phyloP scores from a whole-genome alignment of 2,329 filamentous ascomycete genomes.

The Macrophomina pseudophaseolina region DNA sequence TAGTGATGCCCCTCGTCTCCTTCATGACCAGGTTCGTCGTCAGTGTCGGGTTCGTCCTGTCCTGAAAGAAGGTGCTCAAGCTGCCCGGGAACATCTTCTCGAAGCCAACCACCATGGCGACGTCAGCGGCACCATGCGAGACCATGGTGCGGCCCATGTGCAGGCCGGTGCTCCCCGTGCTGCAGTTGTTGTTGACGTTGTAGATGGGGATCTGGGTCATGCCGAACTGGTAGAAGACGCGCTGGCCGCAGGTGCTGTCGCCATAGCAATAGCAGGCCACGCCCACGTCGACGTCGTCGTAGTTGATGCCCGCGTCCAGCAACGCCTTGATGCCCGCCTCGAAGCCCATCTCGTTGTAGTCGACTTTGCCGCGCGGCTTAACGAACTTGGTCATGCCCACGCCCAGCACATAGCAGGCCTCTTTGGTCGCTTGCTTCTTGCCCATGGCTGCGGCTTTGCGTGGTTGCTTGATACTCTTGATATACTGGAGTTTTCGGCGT shows the following conservation, averaged over 20 bases:
- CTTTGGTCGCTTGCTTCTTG: slow-evolving; percentile 14
- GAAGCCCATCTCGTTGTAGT: slow-evolving; percentile 93
- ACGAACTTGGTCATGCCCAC: slow-evolving; percentile 99
- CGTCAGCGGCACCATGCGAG: slow-evolving; percentile 79
- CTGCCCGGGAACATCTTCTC: slow-evolving; percentile 98
- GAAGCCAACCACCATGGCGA: slow-evolving; percentile 89
- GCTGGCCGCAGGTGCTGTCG: slow-evolving; percentile 91
- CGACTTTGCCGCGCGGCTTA: slow-evolving; percentile 91
- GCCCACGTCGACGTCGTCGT: slow-evolving; percentile 81
- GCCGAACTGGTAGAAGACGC: slow-evolving; percentile 98
- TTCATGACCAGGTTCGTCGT: slow-evolving; percentile 80
- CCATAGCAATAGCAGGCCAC: slow-evolving; percentile 99
- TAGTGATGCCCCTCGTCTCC: slow-evolving; percentile 78
- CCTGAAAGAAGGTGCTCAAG: slow-evolving; percentile 81
- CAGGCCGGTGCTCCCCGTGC: slow-evolving; percentile 89
- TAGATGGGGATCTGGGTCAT: slow-evolving; percentile 96
- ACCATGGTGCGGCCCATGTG: slow-evolving; percentile 83
- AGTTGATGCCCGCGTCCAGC: slow-evolving; percentile 84
- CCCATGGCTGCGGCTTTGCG: slow-evolving; percentile 2
- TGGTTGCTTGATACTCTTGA: neutral
- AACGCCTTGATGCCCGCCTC: slow-evolving; percentile 90
- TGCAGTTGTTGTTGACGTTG: slow-evolving; percentile 99
- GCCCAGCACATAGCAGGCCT: slow-evolving; percentile 83
- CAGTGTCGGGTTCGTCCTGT: slow-evolving; percentile 78
- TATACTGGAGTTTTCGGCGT: neutral